phyloP scores from a whole-genome alignment of 192 early-diverging fungal genomes.

The Backusella parvicylindrica region DNA sequence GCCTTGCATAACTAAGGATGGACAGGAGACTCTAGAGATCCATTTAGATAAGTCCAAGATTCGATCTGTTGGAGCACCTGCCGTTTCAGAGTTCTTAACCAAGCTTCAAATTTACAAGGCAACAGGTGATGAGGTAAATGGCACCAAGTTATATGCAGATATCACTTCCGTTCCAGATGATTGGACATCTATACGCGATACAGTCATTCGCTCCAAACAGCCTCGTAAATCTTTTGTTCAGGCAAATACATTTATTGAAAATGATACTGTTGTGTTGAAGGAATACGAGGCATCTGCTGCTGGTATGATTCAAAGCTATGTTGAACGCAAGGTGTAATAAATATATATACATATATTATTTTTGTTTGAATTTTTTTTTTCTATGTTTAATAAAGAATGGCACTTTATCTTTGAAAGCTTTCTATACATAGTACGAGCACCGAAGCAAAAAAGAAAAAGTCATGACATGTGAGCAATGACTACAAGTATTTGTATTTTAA shows the following conservation, averaged over 20 bases:
- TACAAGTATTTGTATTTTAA: neutral
- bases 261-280: slow-evolving; percentile 42
- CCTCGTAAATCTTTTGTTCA: slow-evolving; percentile 57
- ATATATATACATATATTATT: neutral
- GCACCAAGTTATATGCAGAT: slow-evolving; percentile 43
- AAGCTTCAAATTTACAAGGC: slow-evolving; percentile 61
- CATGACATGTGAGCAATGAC: neutral
- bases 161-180: slow-evolving; percentile 49
- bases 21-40: slow-evolving; percentile 37
- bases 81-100: slow-evolving; percentile 49
- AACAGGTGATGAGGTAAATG: slow-evolving; percentile 47
- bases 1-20: slow-evolving; percentile 18
- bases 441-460: neutral
- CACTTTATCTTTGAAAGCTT: neutral
- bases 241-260: slow-evolving; percentile 41
- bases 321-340: slow-evolving; percentile 43
- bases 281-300: slow-evolving; percentile 52
- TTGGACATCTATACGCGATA: slow-evolving; percentile 45
- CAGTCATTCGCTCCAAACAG: slow-evolving; percentile 48
- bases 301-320: slow-evolving; percentile 55
- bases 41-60: slow-evolving; percentile 54
- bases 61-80: slow-evolving; percentile 40
- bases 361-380: neutral
- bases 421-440: neutral
- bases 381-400: neutral